phyloP scores from a whole-genome alignment of 345 rosid species.

The Syzygium jambos region DNA sequence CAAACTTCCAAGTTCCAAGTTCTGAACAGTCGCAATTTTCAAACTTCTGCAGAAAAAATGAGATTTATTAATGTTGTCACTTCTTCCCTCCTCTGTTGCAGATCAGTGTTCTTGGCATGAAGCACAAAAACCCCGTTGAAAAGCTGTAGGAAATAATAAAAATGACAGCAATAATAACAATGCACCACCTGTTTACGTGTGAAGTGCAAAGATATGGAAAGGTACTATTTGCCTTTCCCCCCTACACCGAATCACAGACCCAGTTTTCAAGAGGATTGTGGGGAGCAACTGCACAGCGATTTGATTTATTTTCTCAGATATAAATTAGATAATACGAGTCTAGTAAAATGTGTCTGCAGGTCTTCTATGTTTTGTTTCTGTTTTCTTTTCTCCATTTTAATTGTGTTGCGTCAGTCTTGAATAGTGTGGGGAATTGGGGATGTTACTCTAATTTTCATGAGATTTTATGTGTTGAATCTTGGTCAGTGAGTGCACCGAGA shows the following conservation, averaged over 20 bases:
- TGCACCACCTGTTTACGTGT: neutral
- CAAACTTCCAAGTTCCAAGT: neutral
- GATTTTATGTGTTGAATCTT: neutral
- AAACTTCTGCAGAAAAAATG: neutral
- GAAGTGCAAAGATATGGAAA: neutral
- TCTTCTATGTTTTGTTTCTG: neutral
- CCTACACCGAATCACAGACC: neutral
- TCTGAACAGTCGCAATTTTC: neutral
- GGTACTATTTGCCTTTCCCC: neutral
- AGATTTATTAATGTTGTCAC: neutral
- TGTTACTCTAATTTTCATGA: neutral
- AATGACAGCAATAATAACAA: neutral
- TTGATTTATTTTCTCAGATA: neutral
- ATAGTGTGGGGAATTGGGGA: neutral
- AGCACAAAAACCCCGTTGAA: neutral
- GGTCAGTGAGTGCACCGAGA: neutral
- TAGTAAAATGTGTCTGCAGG: neutral
- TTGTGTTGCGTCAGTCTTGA: neutral
- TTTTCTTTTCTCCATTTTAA: neutral
- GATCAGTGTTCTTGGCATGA: neutral
- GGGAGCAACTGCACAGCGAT: neutral
- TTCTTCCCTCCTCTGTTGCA: neutral
- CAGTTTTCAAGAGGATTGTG: neutral
- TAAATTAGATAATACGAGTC: neutral
- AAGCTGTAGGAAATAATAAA: neutral